Evolutionary conservation across 257 asterid genomes (phyloP).

Genomic region (Primulina tabacum): DNA sequence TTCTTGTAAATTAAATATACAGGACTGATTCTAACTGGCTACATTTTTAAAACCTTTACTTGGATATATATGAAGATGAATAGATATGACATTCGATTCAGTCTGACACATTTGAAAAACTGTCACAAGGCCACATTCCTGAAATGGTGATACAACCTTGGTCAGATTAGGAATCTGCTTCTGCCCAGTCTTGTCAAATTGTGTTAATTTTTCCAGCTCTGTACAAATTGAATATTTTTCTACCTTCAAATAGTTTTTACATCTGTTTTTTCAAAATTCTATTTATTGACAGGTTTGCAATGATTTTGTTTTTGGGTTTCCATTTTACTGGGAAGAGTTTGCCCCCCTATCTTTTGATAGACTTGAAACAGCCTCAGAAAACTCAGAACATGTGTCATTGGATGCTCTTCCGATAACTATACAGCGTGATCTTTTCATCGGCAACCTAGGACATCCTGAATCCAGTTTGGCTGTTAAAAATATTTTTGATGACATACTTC

Average conservation of each 20-base stretch:
- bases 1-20: not conserved
- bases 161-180: not conserved
- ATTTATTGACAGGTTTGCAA: slow-evolving; percentile 41
- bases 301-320: slow-evolving; percentile 63
- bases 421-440: not conserved
- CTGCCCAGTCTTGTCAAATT: not conserved
- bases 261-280: not conserved
- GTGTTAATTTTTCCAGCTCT: not conserved
- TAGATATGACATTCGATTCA: not conserved
- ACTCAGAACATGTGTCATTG: not conserved
- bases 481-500: slow-evolving; percentile 29
- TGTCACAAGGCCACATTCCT: not conserved
- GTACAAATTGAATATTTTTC: not conserved
- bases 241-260: slow-evolving; percentile 5
- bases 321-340: slow-evolving; percentile 68
- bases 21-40: not conserved
- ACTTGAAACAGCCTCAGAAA: slow-evolving; percentile 23
- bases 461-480: slow-evolving; percentile 18
- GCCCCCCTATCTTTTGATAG: slow-evolving; percentile 30
- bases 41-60: not conserved
- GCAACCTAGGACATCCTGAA: slow-evolving; percentile 23
- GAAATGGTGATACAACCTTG: not conserved
- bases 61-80: not conserved
- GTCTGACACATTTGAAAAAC: not conserved
- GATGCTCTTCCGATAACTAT: not conserved